Conservation (phyloP, 192 early-diverging fungal genomes). For the Backusella tarrabulga region DNA sequence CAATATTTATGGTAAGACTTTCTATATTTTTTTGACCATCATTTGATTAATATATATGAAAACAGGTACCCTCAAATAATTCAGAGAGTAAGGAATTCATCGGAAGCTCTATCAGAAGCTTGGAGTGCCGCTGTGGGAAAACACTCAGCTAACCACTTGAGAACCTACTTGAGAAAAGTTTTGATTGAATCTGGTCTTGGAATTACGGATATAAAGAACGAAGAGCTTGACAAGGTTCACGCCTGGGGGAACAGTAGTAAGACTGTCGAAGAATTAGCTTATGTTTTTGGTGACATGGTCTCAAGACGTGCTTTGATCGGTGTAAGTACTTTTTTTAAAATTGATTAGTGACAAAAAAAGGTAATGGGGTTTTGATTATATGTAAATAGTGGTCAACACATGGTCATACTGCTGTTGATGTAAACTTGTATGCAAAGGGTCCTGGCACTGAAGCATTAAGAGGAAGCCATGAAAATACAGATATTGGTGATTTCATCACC, state of each 20-base stretch:
- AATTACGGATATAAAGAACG: slow-evolving; percentile 67
- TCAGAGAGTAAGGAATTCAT: slow-evolving; percentile 63
- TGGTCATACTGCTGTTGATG: slow-evolving; percentile 93
- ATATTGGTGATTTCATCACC: slow-evolving; percentile 58
- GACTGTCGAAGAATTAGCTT: slow-evolving; percentile 31
- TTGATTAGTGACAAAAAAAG: background rate
- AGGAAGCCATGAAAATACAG: slow-evolving; percentile 69
- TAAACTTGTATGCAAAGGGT: slow-evolving; percentile 74
- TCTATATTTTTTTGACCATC: background rate
- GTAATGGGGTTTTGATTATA: background rate
- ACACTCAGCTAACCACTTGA: slow-evolving; percentile 25
- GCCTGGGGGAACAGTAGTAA: slow-evolving; percentile 29
- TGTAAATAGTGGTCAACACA: slow-evolving; percentile 70
- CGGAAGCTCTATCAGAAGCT: slow-evolving; percentile 36
- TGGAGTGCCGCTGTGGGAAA: slow-evolving; percentile 3
- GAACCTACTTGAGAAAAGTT: slow-evolving; percentile 51
- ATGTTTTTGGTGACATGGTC: slow-evolving; percentile 48
- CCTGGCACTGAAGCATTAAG: slow-evolving; percentile 36
- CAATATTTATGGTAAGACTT: slow-evolving; percentile 49
- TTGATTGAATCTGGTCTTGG: slow-evolving; percentile 71
- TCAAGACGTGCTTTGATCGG: slow-evolving; percentile 61
- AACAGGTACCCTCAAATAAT: slow-evolving; percentile 74
- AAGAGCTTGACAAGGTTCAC: slow-evolving; percentile 54
- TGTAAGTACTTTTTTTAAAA: slow-evolving; percentile 31
- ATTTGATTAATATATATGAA: background rate